Evolutionary conservation across 306 rosid genomes (phyloP).

Genomic region (Cercis canadensis): DNA sequence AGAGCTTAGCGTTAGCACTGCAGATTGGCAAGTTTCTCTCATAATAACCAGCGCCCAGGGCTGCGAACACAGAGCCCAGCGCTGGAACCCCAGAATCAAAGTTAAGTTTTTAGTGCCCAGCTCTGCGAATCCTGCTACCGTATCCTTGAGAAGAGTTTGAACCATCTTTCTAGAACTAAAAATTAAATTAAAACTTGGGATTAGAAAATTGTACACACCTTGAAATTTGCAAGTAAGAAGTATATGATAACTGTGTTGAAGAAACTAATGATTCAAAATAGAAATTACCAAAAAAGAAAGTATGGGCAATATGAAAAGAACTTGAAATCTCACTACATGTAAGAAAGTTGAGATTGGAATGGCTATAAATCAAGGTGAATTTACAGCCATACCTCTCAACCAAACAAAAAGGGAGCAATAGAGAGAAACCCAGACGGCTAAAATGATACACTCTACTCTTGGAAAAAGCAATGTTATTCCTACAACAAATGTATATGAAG

Average conservation of each 20-base stretch:
- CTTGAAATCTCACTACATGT: constrained; percentile 27
- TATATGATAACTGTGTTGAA: constrained; percentile 19
- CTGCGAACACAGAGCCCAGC: no score
- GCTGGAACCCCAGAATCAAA: no score
- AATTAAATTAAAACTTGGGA: background rate
- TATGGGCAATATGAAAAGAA: constrained; percentile 25
- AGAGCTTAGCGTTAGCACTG: no score
- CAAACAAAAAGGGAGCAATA: constrained; percentile 18
- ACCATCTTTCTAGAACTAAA: background rate
- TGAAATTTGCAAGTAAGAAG: constrained; percentile 16
- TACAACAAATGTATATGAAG: constrained; percentile 25
- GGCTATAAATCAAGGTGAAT: background rate
- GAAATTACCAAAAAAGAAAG: constrained; percentile 9
- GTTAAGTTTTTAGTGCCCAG: no score
- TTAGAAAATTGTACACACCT: background rate
- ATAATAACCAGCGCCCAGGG: no score
- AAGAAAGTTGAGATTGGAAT: background rate
- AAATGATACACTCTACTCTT: no score
- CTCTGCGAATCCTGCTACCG: no score
- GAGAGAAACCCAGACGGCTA: constrained; percentile 9
- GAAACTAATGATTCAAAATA: constrained; percentile 15
- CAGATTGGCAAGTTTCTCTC: no score
- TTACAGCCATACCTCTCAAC: constrained; percentile 32
- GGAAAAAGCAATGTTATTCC: no score
- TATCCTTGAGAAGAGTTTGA: background rate